Percentiles rank a stretch among this genome's conserved stretches.
Conservation (phyloP, 805 yeast genomes). For the Teunomyces pallodes region DNA sequence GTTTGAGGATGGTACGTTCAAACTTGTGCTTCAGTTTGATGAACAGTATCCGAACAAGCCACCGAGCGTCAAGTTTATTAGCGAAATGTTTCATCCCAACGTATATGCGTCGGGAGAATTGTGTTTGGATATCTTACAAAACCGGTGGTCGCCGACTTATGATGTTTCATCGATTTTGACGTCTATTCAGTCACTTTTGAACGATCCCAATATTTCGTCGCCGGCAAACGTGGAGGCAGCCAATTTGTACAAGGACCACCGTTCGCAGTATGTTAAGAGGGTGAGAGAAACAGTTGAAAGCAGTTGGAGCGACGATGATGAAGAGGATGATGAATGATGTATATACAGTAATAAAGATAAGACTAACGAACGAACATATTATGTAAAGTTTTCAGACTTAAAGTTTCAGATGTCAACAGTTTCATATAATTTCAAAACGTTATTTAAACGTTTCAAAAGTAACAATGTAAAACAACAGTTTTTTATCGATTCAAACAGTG, state of each 20-base stretch:
- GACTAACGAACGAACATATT: too few relatives aligned
- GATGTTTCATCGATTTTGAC: slow-evolving; percentile 95
- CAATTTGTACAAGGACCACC: slow-evolving; percentile 88
- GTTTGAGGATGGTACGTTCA: slow-evolving; percentile 95
- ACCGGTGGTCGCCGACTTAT: slow-evolving; percentile 98
- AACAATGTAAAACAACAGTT: too few relatives aligned
- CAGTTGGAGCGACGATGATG: slow-evolving; percentile 84
- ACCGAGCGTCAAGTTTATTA: slow-evolving; percentile 84
- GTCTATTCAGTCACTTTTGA: slow-evolving; percentile 84
- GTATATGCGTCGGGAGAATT: slow-evolving; percentile 94
- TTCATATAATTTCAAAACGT: too few relatives aligned
- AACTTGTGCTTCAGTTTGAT: slow-evolving; percentile 81
- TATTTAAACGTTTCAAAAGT: too few relatives aligned
- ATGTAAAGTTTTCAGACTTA: too few relatives aligned
- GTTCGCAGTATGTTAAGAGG: slow-evolving; percentile 85
- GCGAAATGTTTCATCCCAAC: slow-evolving; percentile 97
- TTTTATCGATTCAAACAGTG: too few relatives aligned
- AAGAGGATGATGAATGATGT: slow-evolving; percentile 48
- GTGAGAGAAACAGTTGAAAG: slow-evolving; percentile 94
- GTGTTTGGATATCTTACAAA: slow-evolving; percentile 92
- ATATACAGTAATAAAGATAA: neutral
- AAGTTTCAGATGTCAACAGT: too few relatives aligned
- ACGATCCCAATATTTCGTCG: slow-evolving; percentile 94
- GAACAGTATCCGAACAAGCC: slow-evolving; percentile 98
- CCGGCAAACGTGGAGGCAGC: slow-evolving; percentile 99